phyloP scores from a whole-genome alignment of 2,329 filamentous ascomycete genomes.

The Aspergillus sp. region DNA sequence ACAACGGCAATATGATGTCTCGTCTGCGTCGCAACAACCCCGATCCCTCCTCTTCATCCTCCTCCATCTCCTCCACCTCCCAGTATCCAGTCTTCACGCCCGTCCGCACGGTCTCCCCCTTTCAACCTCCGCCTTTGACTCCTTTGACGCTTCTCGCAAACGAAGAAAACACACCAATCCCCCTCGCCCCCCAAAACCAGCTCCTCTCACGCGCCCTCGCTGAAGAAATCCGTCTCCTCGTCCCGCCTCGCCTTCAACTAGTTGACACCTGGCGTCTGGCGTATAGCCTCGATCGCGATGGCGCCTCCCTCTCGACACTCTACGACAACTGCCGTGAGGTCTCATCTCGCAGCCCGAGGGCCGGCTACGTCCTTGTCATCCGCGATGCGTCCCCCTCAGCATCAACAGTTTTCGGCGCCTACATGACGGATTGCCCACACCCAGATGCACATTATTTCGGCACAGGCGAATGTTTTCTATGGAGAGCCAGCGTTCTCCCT shows the following conservation, averaged over 20 bases:
- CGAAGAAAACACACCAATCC: conserved; percentile 55
- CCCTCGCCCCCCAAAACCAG: conserved; percentile 19
- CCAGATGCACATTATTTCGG: conserved; percentile 85
- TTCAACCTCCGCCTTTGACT: conserved; percentile 85
- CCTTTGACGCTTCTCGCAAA: conserved; percentile 66
- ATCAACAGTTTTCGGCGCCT: conserved; percentile 76
- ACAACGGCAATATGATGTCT: conserved; percentile 19
- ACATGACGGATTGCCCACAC: conserved; percentile 84
- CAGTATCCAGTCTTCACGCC: conserved; percentile 41
- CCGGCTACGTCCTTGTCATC: conserved; percentile 87
- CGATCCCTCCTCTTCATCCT: conserved; percentile 18
- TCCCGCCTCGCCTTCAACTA: conserved; percentile 83
- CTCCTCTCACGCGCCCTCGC: conserved; percentile 73
- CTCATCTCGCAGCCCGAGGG: conserved; percentile 63
- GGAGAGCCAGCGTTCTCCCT: conserved; percentile 70
- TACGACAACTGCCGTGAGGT: conserved; percentile 76
- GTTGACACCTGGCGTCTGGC: conserved; percentile 81
- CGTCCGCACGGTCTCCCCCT: conserved; percentile 69
- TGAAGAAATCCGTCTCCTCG: conserved; percentile 86
- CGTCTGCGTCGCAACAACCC: conserved; percentile 10
- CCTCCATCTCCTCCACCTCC: conserved; percentile 49
- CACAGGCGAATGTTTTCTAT: conserved; percentile 93
- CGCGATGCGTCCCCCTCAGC: conserved; percentile 59
- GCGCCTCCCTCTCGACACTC: conserved; percentile 80
- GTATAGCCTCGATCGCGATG: conserved; percentile 90